These are phyloP conservation scores for Petunia axillaris DNA, from an alignment of 257 asterid genomes.

Conservation along the genomic window DNA sequence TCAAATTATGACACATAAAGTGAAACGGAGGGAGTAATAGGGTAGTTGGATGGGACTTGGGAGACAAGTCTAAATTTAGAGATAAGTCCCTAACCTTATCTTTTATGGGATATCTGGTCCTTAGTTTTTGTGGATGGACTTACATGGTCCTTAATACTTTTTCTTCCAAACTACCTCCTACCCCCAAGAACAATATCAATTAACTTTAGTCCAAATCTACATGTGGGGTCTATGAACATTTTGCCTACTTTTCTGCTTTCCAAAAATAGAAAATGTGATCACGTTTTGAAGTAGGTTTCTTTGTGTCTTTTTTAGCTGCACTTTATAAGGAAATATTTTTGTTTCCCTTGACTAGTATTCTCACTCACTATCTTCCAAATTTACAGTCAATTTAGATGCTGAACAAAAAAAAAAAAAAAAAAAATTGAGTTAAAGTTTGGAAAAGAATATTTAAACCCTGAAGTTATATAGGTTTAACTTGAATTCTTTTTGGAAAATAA, in stretches of 20 bases:
- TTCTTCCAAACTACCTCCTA: slow-evolving; percentile 17
- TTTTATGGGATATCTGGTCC: slow-evolving; percentile 15
- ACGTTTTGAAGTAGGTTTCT: slow-evolving; percentile 21
- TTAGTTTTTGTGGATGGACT: slow-evolving; percentile 19
- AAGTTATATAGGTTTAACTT: too few relatives aligned
- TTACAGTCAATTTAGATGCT: neutral
- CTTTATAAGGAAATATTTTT: neutral
- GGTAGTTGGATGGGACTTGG: too few relatives aligned
- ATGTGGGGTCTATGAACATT: slow-evolving; percentile 22
- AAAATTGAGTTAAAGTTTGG: too few relatives aligned
- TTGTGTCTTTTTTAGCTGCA: slow-evolving; percentile 27
- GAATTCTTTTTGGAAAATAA: too few relatives aligned
- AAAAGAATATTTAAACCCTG: too few relatives aligned
- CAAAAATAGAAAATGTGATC: slow-evolving; percentile 34
- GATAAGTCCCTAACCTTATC: neutral
- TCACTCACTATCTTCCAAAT: neutral
- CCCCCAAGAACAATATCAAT: slow-evolving; percentile 2
- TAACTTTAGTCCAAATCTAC: slow-evolving; percentile 11
- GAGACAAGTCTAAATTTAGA: slow-evolving; percentile 29
- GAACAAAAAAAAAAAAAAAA: neutral
- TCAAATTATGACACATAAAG: too few relatives aligned
- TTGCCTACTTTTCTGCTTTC: slow-evolving; percentile 27
- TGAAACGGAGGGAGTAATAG: too few relatives aligned
- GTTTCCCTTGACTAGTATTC: slow-evolving; percentile 23
- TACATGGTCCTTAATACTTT: slow-evolving; percentile 28